Base-by-base conservation (phyloP, 192 early-diverging fungal species). In the Coemansia sp. region DNA sequence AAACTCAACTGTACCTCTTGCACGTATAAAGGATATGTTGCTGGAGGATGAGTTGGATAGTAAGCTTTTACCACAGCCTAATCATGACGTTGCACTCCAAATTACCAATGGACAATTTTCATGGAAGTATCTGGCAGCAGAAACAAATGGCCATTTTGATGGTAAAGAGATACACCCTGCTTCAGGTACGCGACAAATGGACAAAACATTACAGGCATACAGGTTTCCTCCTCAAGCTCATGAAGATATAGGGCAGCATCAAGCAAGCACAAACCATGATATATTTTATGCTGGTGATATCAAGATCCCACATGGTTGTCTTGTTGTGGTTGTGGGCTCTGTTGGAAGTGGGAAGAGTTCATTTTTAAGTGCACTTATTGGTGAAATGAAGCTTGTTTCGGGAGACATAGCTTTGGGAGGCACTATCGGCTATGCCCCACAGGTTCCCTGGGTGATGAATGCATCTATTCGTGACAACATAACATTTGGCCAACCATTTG, bases 401-500 rank as follows among this genome's bases (percentile, higher is more conserved):
- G 86, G 84, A 14, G 61, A 60, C 15, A 25, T 84, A 31, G 59
- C 53, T 0, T 54, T 56, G 23, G 84, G 85, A 0, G 70, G 75
- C 8, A 62, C 74, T 22, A 59, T 86, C 3, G 66, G 75, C 14
- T 86, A 85, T 67, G 79, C 85, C 5, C 62, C 79, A 0, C 82
- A 84, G 37, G 65, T 50, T 6, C 74, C 86, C 4, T 93, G 81
- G 87, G 65, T 85, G 40, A 84, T 70, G 54, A 86, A 82, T 54
- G 85, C 64, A 13, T 84, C 83, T n/a, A 78, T 86, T 47, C 85
- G 84, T 33, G 84, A 88, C 41, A 88, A 95, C 61, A 89, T 95
- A 65, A 57, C 85, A 23, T 92, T 94, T 86, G 82, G 89, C 0
- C 70, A 77, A 13, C 78, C 82, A 0, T 90, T 77, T 60, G 81